Conservation (phyloP, 805 yeast species). For the Hanseniaspora vineae region DNA sequence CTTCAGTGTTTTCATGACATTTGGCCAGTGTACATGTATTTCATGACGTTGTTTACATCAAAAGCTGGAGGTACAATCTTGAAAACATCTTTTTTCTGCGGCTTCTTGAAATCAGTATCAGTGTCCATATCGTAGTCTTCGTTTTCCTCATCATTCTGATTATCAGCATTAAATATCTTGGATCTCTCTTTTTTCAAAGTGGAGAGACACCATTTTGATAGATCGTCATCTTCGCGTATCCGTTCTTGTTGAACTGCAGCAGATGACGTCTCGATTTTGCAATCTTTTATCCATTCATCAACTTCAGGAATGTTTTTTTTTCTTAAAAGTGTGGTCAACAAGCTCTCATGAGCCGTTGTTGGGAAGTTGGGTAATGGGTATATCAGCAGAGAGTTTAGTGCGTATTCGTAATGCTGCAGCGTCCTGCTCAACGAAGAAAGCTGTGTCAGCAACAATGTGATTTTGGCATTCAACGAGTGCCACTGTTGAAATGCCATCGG, state of each 20-base stretch:
- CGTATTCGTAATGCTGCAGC: constrained; percentile 45
- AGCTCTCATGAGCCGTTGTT: constrained; percentile 67
- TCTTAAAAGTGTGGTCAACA: constrained; percentile 71
- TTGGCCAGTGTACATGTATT: constrained; percentile 34
- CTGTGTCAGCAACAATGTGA: constrained; percentile 74
- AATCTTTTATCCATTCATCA: constrained; percentile 62
- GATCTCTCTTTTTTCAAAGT: constrained; percentile 35
- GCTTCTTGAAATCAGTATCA: constrained; percentile 9
- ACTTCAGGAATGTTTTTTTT: constrained; percentile 88
- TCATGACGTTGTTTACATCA: constrained; percentile 28
- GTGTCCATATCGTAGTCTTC: constrained; percentile 4
- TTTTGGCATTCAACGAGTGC: constrained; percentile 64
- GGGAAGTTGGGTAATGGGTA: constrained; percentile 83
- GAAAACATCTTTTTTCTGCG: constrained; percentile 9
- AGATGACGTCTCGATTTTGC: constrained; percentile 20
- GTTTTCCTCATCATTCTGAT: constrained; percentile 29
- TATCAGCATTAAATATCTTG: constrained; percentile 20
- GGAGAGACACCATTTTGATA: constrained; percentile 56
- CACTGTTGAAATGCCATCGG: constrained; percentile 31
- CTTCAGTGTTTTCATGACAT: not conserved
- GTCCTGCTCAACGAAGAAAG: constrained; percentile 63
- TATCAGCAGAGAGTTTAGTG: constrained; percentile 54
- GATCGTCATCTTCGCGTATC: constrained; percentile 39
- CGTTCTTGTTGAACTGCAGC: constrained; percentile 6
- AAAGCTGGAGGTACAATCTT: constrained; percentile 16